Percentiles rank a stretch among this genome's conserved stretches.
Evolutionary conservation across 202 grass and related monocot genomes (phyloP).

Genomic region (Bolboschoenoplectus hybrid): DNA sequence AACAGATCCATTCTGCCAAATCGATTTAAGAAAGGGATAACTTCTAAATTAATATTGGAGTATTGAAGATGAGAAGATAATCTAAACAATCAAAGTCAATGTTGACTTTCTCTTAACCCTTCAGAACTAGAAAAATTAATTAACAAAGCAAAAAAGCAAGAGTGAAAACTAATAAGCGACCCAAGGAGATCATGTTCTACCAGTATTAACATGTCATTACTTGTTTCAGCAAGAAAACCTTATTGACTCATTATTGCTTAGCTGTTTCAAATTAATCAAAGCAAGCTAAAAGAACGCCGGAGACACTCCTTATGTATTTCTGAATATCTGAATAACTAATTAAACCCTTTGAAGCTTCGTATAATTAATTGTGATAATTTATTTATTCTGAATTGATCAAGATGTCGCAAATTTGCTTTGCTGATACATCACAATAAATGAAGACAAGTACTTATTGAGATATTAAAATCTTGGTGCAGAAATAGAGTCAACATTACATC

Average conservation of each 20-base stretch:
- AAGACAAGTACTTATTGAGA: background rate
- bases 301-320: background rate
- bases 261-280: slow-evolving; percentile 8
- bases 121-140: slow-evolving; percentile 21
- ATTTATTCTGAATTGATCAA: background rate
- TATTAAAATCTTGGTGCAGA: background rate
- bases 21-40: background rate
- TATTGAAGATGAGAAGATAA: slow-evolving; percentile 2
- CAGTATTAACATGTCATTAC: slow-evolving; percentile 20
- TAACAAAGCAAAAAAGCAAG: slow-evolving; percentile 1
- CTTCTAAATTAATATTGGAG: background rate
- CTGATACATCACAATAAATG: background rate
- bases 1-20: background rate
- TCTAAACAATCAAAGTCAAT: slow-evolving; percentile 27
- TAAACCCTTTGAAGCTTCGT: background rate
- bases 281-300: background rate
- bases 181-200: background rate
- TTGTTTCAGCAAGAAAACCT: slow-evolving; percentile 23
- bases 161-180: background rate
- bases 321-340: background rate
- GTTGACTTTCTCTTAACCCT: background rate
- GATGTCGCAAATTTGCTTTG: background rate
- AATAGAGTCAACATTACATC: slow-evolving; percentile 7
- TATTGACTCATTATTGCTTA: slow-evolving; percentile 30
- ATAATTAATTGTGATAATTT: background rate